These are phyloP conservation scores for Fraxinus albicans DNA, from an alignment of 305 asterid genomes.

Conservation along the genomic window DNA sequence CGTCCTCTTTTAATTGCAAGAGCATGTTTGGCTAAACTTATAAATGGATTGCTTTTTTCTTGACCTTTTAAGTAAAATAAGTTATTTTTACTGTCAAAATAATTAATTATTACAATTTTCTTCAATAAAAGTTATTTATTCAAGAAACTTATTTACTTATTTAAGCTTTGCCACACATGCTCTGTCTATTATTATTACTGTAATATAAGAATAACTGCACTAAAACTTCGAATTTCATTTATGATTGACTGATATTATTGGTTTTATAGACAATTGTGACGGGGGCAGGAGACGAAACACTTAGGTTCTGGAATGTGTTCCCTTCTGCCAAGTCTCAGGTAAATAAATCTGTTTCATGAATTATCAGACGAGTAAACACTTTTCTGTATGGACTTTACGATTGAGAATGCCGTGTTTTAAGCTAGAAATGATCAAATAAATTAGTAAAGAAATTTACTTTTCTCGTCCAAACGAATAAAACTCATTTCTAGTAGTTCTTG, in stretches of 20 bases:
- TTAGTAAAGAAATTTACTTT: neutral
- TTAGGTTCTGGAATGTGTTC: conserved; percentile 91
- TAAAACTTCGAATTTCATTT: neutral
- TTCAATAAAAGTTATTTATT: neutral
- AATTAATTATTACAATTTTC: too few relatives aligned
- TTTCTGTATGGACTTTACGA: neutral
- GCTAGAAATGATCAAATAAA: neutral
- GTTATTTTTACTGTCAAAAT: neutral
- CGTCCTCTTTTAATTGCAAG: neutral
- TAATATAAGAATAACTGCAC: neutral
- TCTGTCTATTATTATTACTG: neutral
- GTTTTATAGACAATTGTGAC: conserved; percentile 82
- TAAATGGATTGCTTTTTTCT: neutral
- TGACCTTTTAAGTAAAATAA: neutral
- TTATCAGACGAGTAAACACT: neutral
- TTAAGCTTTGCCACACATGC: neutral
- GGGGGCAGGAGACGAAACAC: conserved; percentile 98
- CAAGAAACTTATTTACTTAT: neutral
- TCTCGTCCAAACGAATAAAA: neutral
- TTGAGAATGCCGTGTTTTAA: neutral
- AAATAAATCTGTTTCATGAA: conserved; percentile 4
- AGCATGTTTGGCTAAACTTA: neutral
- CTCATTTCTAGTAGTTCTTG: neutral
- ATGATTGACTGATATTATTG: neutral
- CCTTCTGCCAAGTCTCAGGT: conserved; percentile 96